Conservation (phyloP, 352 stramenopile species). For the Peronospora destructor region DNA sequence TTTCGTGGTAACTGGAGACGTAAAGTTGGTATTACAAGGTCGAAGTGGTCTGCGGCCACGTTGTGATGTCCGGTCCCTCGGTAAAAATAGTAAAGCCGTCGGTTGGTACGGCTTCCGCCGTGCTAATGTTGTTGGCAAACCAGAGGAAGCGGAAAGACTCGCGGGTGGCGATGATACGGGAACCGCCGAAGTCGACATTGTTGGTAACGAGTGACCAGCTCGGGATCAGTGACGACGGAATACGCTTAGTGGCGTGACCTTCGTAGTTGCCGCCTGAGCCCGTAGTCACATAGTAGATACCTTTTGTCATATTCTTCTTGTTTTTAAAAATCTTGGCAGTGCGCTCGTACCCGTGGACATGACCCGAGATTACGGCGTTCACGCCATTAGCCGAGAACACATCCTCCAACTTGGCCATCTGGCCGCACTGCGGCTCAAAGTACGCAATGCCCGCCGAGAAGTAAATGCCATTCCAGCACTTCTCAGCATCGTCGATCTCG, state of each 20-base stretch:
- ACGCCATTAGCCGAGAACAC: constrained; percentile 38
- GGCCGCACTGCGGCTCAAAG: constrained; percentile 36
- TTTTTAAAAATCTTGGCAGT: constrained; percentile 46
- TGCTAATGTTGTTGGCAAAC: constrained; percentile 41
- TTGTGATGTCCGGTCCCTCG: constrained; percentile 30
- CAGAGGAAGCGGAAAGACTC: constrained; percentile 38
- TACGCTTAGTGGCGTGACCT: constrained; percentile 32
- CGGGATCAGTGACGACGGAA: constrained; percentile 23
- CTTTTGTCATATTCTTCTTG: constrained; percentile 31
- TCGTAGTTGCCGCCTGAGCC: constrained; percentile 49
- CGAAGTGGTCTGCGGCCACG: constrained; percentile 26
- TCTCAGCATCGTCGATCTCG: constrained; percentile 28
- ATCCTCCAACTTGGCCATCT: constrained; percentile 41
- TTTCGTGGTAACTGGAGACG: neutral
- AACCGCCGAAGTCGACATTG: constrained; percentile 41
- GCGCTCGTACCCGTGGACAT: constrained; percentile 49
- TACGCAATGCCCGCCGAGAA: constrained; percentile 25
- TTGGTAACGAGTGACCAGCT: constrained; percentile 38
- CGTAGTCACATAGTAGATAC: constrained; percentile 43
- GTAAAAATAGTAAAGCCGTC: constrained; percentile 48
- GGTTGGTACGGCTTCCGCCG: constrained; percentile 27
- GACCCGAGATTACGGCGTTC: constrained; percentile 38
- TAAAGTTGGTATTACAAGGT: neutral
- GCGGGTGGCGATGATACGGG: constrained; percentile 39
- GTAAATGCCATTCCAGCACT: constrained; percentile 48